A percentile compares a stretch with the other conserved stretches of the same genome.
Evolutionary conservation across 208 protist genomes (phyloP).

Genomic region (Leishmania gerbilli): DNA sequence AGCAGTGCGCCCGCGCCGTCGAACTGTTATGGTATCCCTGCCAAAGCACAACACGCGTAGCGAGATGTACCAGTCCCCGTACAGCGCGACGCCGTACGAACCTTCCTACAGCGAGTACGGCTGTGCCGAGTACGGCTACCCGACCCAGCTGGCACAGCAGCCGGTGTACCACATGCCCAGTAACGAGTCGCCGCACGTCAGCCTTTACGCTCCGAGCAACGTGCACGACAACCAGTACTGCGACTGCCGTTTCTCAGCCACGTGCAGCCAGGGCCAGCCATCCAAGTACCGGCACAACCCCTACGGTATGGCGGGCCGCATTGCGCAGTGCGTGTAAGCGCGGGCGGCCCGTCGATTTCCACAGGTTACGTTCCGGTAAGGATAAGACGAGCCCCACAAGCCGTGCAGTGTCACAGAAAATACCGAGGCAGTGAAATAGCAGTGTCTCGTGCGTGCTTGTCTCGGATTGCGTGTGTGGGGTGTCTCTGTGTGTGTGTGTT

Average conservation of each 20-base stretch:
- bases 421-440: background rate
- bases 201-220: background rate
- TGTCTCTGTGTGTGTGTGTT: background rate
- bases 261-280: conserved; percentile 60
- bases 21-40: conserved; percentile 63
- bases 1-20: conserved; percentile 34
- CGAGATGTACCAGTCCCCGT: conserved; percentile 30
- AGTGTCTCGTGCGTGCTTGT: background rate
- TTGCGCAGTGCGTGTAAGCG: conserved; percentile 27
- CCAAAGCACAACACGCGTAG: conserved; percentile 43
- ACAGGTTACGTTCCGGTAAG: background rate
- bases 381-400: background rate
- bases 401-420: background rate
- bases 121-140: conserved; percentile 27
- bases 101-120: conserved; percentile 26
- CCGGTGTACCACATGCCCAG: background rate
- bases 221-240: conserved; percentile 27
- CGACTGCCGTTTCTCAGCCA: conserved; percentile 53
- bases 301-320: conserved; percentile 49
- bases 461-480: background rate
- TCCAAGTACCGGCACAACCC: conserved; percentile 87
- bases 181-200: conserved; percentile 4
- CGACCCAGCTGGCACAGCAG: conserved; percentile 8
- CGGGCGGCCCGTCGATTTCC: background rate
- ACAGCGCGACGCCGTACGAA: conserved; percentile 19